These are phyloP conservation scores for Citrus medica DNA, from an alignment of 345 rosid genomes.

Conservation along the genomic window DNA sequence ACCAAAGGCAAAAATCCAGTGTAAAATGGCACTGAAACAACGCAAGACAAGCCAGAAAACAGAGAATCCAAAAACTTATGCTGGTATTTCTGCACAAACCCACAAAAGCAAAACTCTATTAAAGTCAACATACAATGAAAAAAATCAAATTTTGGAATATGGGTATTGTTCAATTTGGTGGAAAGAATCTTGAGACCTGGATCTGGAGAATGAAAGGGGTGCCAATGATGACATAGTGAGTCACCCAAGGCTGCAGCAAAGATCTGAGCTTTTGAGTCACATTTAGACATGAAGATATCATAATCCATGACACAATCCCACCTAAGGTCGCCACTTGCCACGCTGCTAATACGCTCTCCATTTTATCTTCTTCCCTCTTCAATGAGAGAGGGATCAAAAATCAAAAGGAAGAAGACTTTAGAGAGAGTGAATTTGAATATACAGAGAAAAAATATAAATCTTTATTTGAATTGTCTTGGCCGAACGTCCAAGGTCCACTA, in stretches of 20 bases:
- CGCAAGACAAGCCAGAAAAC: slow-evolving; percentile 82
- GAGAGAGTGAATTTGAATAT: no score
- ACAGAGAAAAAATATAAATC: no score
- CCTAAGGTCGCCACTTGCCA: slow-evolving; percentile 73
- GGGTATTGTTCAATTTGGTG: slow-evolving; percentile 5
- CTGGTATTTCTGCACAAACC: slow-evolving; percentile 51
- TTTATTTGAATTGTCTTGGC: no score
- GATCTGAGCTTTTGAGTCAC: slow-evolving; percentile 74
- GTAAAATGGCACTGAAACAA: slow-evolving; percentile 96
- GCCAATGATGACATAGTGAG: slow-evolving; percentile 53
- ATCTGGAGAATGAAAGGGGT: slow-evolving; percentile 62
- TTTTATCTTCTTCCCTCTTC: slow-evolving; percentile 20
- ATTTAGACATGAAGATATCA: slow-evolving; percentile 52
- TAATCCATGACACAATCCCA: slow-evolving; percentile 72
- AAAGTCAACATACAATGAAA: background rate
- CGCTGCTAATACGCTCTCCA: slow-evolving; percentile 60
- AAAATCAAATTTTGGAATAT: slow-evolving; percentile 4
- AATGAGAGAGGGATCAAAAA: slow-evolving; percentile 15
- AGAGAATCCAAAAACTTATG: slow-evolving; percentile 65
- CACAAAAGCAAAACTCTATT: background rate
- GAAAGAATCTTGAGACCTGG: slow-evolving; percentile 48
- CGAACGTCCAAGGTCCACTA: no score
- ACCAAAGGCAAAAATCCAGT: slow-evolving; percentile 95
- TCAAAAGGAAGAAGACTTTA: no score
- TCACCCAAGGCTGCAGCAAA: slow-evolving; percentile 61